Percentiles rank a stretch among this genome's conserved stretches.
These are phyloP conservation scores for Skeletonema potamos DNA, from an alignment of 108 stramenopile species.

Conservation along the genomic window DNA sequence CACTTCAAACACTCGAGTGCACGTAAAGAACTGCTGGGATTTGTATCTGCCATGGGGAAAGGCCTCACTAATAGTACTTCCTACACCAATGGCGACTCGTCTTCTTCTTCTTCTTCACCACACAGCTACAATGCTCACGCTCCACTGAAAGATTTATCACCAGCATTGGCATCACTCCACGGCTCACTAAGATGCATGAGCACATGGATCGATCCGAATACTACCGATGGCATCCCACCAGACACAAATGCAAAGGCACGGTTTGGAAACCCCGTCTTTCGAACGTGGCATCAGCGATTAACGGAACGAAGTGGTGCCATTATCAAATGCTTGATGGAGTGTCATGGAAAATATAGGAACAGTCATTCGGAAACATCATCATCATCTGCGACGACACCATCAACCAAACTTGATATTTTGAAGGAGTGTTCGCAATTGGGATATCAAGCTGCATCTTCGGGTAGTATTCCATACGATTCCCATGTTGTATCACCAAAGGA, in stretches of 20 bases:
- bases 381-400: neutral
- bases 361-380: constrained; percentile 1
- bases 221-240: constrained; percentile 68
- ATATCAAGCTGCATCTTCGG: constrained; percentile 51
- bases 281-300: constrained; percentile 72
- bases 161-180: constrained; percentile 79
- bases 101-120: neutral
- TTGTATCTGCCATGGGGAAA: constrained; percentile 76
- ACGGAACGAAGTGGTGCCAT: constrained; percentile 59
- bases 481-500: constrained; percentile 20
- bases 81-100: too few species aligned
- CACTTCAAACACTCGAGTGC: constrained; percentile 59
- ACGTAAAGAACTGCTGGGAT: constrained; percentile 61
- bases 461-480: neutral
- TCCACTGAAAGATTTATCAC: constrained; percentile 61
- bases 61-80: constrained; percentile 40
- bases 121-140: constrained; percentile 44
- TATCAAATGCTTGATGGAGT: constrained; percentile 55
- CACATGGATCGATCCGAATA: constrained; percentile 53
- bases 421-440: constrained; percentile 55
- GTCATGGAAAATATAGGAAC: constrained; percentile 29
- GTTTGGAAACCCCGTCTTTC: constrained; percentile 85
- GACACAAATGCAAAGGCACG: constrained; percentile 44
- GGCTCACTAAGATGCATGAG: constrained; percentile 64
- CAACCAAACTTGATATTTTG: constrained; percentile 15